Base-by-base conservation (phyloP, 2,329 filamentous ascomycete genomes). In the Colletotrichum scovillei region DNA sequence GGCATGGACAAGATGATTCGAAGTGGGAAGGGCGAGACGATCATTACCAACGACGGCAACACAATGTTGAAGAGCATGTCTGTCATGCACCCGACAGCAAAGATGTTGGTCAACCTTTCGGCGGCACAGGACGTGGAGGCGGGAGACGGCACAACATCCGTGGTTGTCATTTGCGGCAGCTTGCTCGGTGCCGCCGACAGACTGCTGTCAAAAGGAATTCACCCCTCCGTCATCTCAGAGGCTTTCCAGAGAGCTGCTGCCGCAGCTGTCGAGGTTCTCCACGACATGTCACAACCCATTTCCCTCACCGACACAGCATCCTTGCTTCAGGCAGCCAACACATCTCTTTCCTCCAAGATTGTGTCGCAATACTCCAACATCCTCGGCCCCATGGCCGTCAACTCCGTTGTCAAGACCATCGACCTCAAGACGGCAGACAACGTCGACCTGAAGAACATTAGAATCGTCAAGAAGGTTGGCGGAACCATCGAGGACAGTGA, bases 1-100 rank as follows among this genome's bases (percentile, higher is more conserved):
- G 97, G 97, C 82, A 98, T 98, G 95, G 95, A 98, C 88, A 98
- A 98, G 89, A 98, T 98, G 95, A 98, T 99, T 80, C 94, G 97
- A 88, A 97, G 93, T 74, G 94, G 95, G 82, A 98, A 95, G 87
- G 97, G 96, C 86, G 94, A 97, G 85, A 98, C 95, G 72, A 97
- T 98, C 84, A 99, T 99, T 86, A 99, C 97, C 81, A 99, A 99
- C 88, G 97, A 99, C 86, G 97, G 97, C 83, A 97, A 97, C 87
- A 99, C 97, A 71, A 99, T 99, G 96, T 87, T 99, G 81, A 97
- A 94, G 87, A 96, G 96, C 88, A 98, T 99, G 97, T 94, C 94
- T 77, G 97, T 99, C 77, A 95, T 99, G 93, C 97, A 99, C 82
- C 97, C 97, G n/a, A 97, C 97, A 62, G 97, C 97, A 64, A 98